Percentiles rank a stretch among this genome's conserved stretches.
These are phyloP conservation scores for Solanum sparsipilum DNA, from an alignment of 257 asterid species.

Conservation along the genomic window DNA sequence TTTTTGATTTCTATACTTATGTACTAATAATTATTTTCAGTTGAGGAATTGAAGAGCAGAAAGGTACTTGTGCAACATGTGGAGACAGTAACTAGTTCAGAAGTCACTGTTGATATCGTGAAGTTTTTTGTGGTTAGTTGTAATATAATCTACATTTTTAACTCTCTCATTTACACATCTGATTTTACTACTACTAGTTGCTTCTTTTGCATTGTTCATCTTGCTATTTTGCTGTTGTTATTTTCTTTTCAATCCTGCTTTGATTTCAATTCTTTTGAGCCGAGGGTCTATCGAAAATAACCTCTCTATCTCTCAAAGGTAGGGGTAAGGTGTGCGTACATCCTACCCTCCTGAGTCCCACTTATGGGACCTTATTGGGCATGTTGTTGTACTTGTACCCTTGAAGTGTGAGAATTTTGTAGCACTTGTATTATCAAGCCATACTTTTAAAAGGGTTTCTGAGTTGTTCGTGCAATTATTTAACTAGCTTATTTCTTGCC, in stretches of 20 bases:
- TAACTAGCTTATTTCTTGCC: not conserved
- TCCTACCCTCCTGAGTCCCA: not conserved
- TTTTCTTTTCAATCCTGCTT: not conserved
- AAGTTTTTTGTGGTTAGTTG: conserved; percentile 64
- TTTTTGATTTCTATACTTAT: not conserved
- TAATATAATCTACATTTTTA: not conserved
- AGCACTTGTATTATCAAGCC: not conserved
- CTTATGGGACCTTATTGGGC: no score
- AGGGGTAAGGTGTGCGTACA: not conserved
- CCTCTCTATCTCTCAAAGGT: not conserved
- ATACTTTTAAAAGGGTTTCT: not conserved
- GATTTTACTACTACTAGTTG: not conserved
- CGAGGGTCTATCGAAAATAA: not conserved
- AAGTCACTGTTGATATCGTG: conserved; percentile 50
- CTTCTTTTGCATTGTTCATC: not conserved
- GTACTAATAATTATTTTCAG: conserved; percentile 23
- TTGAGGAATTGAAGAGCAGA: conserved; percentile 41
- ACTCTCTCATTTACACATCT: not conserved
- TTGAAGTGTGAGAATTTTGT: not conserved
- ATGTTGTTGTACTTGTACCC: not conserved
- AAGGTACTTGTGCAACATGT: conserved; percentile 74
- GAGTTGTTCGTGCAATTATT: not conserved
- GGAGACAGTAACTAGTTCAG: conserved; percentile 62
- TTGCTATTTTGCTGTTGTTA: not conserved
- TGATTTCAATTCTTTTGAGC: not conserved